Base-by-base conservation (phyloP, 108 stramenopile species). In the Fistulifera solaris region DNA sequence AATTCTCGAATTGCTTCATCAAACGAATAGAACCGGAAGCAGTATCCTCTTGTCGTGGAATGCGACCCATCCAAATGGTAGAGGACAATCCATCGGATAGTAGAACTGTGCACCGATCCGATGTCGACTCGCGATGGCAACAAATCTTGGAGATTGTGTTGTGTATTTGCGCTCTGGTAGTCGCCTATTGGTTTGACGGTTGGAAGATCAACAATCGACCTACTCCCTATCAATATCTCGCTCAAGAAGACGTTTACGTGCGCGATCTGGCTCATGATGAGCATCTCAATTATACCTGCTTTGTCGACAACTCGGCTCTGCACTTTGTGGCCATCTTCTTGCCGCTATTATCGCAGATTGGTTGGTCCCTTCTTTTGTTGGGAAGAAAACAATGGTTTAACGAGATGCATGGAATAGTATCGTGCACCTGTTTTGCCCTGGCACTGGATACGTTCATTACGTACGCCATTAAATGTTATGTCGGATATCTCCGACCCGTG, bases 401-500 rank as follows among this genome's bases (percentile, higher is more conserved):
- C 8, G 72, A 73, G 0, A 0, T 59, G 3, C 79, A 76, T 41
- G 55, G 38, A 15, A 65, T 66, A 15, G 13, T 61, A 10, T 80
- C 48, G 69, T 64, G 14, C 70, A 71, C 26, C 41, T 66, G 31
- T 17, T 28, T 59, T 19, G 64, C 61, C 1, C 11, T 78, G 38
- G 76, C 65, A 16, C 7, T 56, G 0, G 73, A 70, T 24, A 22
- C 44, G 12, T 31, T 68, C 0, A 19, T 71, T 0, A 76, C 75
- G 0, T 64, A 70, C 27, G 18, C 50, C 21, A 38, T 71, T 23
- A 84, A 84, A 48, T 27, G 56, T 14, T 79, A 80, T 50, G 53
- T 51, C 41, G 82, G 82, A 1, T 79, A 75, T 41, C 54, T 78
- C 40, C 62, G 82, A 15, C 82, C 82, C 19, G 52, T 69, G 18